Evolutionary conservation across 805 yeast species (phyloP).

Genomic region (Wickerhamiella shivajii): DNA sequence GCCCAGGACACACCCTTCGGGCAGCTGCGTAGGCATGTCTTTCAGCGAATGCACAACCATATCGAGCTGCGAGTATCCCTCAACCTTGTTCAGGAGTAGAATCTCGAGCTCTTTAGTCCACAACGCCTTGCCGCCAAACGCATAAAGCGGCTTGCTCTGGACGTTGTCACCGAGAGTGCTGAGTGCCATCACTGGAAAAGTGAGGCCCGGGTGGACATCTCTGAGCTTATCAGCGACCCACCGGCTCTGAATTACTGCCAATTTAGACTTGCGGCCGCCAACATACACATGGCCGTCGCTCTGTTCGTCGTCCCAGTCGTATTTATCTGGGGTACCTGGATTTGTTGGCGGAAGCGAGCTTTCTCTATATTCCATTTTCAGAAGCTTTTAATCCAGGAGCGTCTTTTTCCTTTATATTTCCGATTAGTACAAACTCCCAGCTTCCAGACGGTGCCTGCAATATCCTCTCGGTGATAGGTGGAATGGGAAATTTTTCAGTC

Average conservation of each 20-base stretch:
- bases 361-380: too few species aligned
- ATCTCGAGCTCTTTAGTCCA: constrained; percentile 95
- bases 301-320: constrained; percentile 17
- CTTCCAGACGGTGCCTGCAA: too few species aligned
- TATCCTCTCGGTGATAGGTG: too few species aligned
- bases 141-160: constrained; percentile 69
- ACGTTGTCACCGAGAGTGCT: constrained; percentile 85
- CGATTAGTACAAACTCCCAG: too few species aligned
- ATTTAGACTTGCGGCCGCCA: constrained; percentile 79
- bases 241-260: constrained; percentile 80
- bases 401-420: too few species aligned
- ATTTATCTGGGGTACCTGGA: constrained; percentile 20
- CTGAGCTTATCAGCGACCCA: constrained; percentile 50
- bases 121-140: constrained; percentile 89
- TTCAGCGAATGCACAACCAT: constrained; percentile 87
- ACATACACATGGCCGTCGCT: constrained; percentile 23
- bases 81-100: constrained; percentile 40
- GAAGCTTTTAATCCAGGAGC: too few species aligned
- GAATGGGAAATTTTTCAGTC: too few species aligned
- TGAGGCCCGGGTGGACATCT: constrained; percentile 43
- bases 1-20: constrained; percentile 80
- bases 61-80: constrained; percentile 61
- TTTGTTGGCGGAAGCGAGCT: constrained; percentile 7
- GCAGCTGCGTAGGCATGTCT: constrained; percentile 79
- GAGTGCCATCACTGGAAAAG: constrained; percentile 65